Base-by-base conservation (phyloP, 805 yeast genomes). In the Wickerhamomyces kurtzmanii region DNA sequence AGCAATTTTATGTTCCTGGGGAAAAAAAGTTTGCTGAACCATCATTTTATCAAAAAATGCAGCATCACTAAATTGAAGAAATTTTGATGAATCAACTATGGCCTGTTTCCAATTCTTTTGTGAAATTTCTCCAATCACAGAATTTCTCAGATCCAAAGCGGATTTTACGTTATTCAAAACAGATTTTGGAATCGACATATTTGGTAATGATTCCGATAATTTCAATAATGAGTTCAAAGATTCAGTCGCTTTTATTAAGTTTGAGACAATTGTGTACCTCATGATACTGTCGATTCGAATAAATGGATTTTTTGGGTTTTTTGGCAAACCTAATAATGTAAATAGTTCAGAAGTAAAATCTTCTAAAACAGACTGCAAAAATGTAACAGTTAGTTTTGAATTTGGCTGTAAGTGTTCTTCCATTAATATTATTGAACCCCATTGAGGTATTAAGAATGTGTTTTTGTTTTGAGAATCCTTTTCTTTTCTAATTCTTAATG, bases 11-110 rank as follows among this genome's bases (percentile, higher is more conserved):
- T 89, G 98, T 51, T 89, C 96, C 38, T 82, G 89, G 0, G 98
- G 97, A 62, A 87, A 85, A 51, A 82, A 86, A 31, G 80, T 84
- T 48, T 89, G 96, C 45, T 85, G 94, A 17, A 91, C 84, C 96
- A 91, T 89, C 50, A 80, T 87, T 42, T 83, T 82, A 41, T 89
- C 94, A 51, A 89, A 89, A 44, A 89, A 89, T 0, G 97, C 96
- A 25, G 61, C 61, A 35, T 70, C 75, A 22, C 57, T 47, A n/a
- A 40, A 38, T 24, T 44, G 28, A 2, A 52, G 41, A 27, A 57
- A 35, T 13, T 47, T 38, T 38, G 75, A 68, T 1, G 96, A 80
- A 25, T 65, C 55, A 10, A 56, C 45, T 23, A 75, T 59, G 1
- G 93, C 83, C n/a, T 49, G 41, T 10, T 77, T 65, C 51, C 61